Evolutionary conservation across 2,329 filamentous ascomycete genomes (phyloP), one percentile per base, ranked within the genome.

Genomic region (Hypomyces rosellus): DNA sequence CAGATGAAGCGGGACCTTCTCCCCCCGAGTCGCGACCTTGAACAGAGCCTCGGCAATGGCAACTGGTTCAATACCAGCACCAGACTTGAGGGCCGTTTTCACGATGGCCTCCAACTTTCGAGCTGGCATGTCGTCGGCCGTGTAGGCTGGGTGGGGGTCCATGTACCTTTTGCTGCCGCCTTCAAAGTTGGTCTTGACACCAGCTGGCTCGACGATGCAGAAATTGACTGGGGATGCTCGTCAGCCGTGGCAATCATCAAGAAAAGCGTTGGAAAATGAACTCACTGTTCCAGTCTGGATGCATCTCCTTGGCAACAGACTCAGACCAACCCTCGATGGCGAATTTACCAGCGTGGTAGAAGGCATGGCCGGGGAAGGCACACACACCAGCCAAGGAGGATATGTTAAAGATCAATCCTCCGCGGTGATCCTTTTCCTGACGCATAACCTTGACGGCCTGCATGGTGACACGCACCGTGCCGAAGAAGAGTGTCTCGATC

Each of bases 401-500:
- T 0, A 61, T 51, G 14, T 59, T 56, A 46, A 60, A 51, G 15
- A 58, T 52, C 7, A 69, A 71, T 33, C 65, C 49, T 13, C 49
- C 49, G 9, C 39, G 37, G 12, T 49, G 50, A 13, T 36, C 38
- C 30, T 66, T 70, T 41, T 57, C 55, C 37, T 69, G 64, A 4
- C 71, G 63, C 61, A 75, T 66, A 14, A 68, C 58, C 14, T 63
- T 63, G 4, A 76, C 43, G 1, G 65, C 66, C n/a, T 58, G 57
- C 47, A 62, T 66, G 0, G 71, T 68, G 7, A 75, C 60, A 13
- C 66, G 58, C 0, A 67, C 69, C 5, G 66, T 68, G 13, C 71
- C 71, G 59, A 68, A 75, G 55, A 75, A 74, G 37, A 72, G 64
- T 0, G 70, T 73, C 15, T 75, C 71, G 45, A 75, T 62, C 38